Conservation (phyloP, 192 early-diverging fungal species). For the Linnemannia elongata region DNA sequence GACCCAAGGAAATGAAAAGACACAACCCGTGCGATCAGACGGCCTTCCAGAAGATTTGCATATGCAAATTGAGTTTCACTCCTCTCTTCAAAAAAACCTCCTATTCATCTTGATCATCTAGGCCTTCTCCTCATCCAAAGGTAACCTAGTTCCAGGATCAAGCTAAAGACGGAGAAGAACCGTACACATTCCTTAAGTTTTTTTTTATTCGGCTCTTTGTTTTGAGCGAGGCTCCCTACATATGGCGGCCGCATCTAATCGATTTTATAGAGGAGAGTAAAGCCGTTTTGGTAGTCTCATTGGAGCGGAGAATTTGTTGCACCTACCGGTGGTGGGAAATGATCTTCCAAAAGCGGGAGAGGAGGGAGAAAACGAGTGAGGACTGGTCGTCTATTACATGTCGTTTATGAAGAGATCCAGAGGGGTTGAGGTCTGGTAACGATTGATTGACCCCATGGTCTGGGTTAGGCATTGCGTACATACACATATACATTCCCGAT, state of each 20-base stretch:
- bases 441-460: neutral
- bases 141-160: neutral
- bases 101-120: neutral
- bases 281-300: neutral
- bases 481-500: neutral
- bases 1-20: neutral
- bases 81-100: neutral
- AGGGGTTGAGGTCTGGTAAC: neutral
- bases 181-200: neutral
- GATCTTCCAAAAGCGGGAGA: constrained; percentile 9
- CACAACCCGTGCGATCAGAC: neutral
- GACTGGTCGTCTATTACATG: neutral
- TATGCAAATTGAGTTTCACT: neutral
- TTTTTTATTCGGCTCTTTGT: neutral
- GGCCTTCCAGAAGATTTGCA: neutral
- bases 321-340: neutral
- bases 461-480: neutral
- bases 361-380: neutral
- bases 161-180: neutral
- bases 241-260: neutral
- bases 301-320: constrained; percentile 2
- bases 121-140: neutral
- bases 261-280: neutral
- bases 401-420: neutral
- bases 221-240: neutral